Evolutionary conservation across 208 protist genomes (phyloP), one percentile per base, ranked within the genome.

Genomic region (Histomonas meleagridis): DNA sequence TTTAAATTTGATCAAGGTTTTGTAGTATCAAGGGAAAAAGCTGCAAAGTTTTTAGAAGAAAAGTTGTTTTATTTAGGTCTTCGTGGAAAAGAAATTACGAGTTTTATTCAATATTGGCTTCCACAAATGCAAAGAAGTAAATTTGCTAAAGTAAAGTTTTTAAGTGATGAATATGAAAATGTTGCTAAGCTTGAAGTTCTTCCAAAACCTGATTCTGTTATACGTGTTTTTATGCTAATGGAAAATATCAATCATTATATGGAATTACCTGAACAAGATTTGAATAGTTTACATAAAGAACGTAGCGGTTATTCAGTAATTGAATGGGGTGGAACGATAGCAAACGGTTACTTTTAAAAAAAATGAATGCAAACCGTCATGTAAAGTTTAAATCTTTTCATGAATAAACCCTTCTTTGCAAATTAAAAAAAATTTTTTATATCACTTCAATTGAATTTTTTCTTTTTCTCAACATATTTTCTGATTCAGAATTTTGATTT

Each of bases 261-360:
- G 10, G 12, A 18, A 70, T 7, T 70, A 12, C 23, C 28, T 35
- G 62, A 70, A 9, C 62, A 70, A n/a, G 26, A 12, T 32, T 32
- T 70, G 10, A 5, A 18, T 35, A 12, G 16, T 32, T 70, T 70
- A 35, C n/a, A n/a, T n/a, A n/a, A n/a, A n/a, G 12, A 18, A 70
- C 9, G 62, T 9, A n/a, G 28, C 9, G 62, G 26, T 26, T 70
- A 32, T 26, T 32, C 62, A 35, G 62, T 70, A 32, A n/a, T 70
- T 70, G 62, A 70, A n/a, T 70, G 62, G 62, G 62, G 62, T 35
- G 62, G 62, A n/a, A n/a, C n/a, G n/a, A n/a, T n/a, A n/a, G n/a
- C n/a, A n/a, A n/a, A n/a, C n/a, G n/a, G n/a, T n/a, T n/a, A n/a
- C n/a, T n/a, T n/a, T n/a, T n/a, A n/a, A n/a, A n/a, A n/a, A n/a